A percentile compares a stretch with the other conserved stretches of the same genome.
Evolutionary conservation across 1,139 yeast genomes (phyloP).

Genomic region (Yamadazyma triangularis): DNA sequence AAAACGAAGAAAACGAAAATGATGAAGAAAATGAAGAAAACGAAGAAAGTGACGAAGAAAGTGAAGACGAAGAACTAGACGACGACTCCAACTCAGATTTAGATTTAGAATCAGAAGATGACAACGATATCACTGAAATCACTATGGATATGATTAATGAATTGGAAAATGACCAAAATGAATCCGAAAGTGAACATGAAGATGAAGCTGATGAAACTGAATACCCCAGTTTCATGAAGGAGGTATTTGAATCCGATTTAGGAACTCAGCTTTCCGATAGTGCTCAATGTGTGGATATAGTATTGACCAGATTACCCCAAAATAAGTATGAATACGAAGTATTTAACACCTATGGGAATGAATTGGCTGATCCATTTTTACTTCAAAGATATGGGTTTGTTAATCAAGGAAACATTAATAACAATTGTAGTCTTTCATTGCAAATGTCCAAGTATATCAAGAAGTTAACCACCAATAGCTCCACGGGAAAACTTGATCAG

Average conservation of each 20-base stretch:
- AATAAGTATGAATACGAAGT: conserved; percentile 49
- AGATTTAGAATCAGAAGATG: conserved; percentile 7
- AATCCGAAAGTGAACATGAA: conserved; percentile 12
- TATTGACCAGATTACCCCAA: conserved; percentile 34
- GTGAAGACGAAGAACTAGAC: conserved; percentile 13
- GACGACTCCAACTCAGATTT: no score
- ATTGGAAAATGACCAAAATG: conserved; percentile 24
- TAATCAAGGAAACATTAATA: conserved; percentile 45
- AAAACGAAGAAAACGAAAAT: conserved; percentile 17
- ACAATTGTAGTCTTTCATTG: conserved; percentile 51
- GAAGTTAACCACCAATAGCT: conserved; percentile 16
- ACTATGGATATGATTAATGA: conserved; percentile 33
- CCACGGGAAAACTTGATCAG: conserved; percentile 24
- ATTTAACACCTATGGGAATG: conserved; percentile 75
- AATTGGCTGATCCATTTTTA: conserved; percentile 56
- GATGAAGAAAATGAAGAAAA: conserved; percentile 5
- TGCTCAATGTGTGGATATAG: conserved; percentile 55
- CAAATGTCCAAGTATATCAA: conserved; percentile 46
- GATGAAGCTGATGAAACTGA: conserved; percentile 9
- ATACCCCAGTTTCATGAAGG: background rate
- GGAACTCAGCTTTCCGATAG: conserved; percentile 26
- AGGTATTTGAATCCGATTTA: conserved; percentile 3
- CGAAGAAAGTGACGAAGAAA: conserved; percentile 25
- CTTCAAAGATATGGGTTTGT: conserved; percentile 77
- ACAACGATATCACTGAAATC: conserved; percentile 18